Conservation (phyloP, 345 rosid species). For the Erodium maritimum region DNA sequence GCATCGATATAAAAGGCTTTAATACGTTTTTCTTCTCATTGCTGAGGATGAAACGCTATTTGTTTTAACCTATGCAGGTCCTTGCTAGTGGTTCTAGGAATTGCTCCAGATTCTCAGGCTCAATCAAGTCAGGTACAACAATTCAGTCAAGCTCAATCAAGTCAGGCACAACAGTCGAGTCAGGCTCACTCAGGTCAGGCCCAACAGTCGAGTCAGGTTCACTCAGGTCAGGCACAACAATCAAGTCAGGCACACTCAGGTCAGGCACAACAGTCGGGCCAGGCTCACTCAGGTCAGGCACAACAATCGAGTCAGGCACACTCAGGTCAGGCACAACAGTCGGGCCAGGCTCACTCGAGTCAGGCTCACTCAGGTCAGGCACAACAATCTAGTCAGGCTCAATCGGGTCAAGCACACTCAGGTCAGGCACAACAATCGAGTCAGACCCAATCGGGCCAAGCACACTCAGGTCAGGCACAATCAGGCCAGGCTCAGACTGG, state of each 20-base stretch:
- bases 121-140: slow-evolving; percentile 39
- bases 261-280: slow-evolving; percentile 42
- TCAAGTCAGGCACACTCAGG: slow-evolving; percentile 43
- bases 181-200: slow-evolving; percentile 30
- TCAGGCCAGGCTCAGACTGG: slow-evolving; percentile 37
- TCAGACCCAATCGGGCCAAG: slow-evolving; percentile 29
- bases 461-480: no score
- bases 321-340: slow-evolving; percentile 39
- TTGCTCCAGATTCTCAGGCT: slow-evolving; percentile 50
- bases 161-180: slow-evolving; percentile 14
- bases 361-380: slow-evolving; percentile 47
- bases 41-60: no score
- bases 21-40: background rate
- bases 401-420: no score
- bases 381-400: slow-evolving; percentile 41
- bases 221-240: slow-evolving; percentile 39
- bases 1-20: background rate
- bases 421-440: slow-evolving; percentile 13
- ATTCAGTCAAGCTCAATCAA: no score
- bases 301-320: slow-evolving; percentile 37
- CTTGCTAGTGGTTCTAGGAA: slow-evolving; percentile 63
- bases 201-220: slow-evolving; percentile 34
- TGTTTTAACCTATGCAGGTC: slow-evolving; percentile 42
- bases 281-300: slow-evolving; percentile 40
- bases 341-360: no score